Percentiles rank a stretch among this genome's conserved stretches.
Evolutionary conservation across 495 filamentous ascomycete genomes (phyloP).

Genomic region (Oidiodendron maius): DNA sequence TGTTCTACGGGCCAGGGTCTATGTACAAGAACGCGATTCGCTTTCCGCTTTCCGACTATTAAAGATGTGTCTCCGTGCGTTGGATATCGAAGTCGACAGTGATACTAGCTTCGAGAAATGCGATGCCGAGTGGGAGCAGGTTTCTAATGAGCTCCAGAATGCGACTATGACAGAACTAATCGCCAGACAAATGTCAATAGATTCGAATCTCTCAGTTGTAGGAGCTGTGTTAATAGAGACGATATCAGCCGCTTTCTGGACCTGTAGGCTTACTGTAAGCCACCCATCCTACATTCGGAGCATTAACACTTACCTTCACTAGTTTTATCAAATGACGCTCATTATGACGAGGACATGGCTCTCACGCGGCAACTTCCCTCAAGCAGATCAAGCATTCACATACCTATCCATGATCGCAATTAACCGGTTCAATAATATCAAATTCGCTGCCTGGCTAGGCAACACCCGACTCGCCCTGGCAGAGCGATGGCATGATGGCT

Average conservation of each 20-base stretch:
- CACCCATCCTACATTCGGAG: too few relatives aligned
- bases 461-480: conserved; percentile 60
- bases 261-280: conserved; percentile 47
- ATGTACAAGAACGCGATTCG: conserved; percentile 65
- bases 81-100: conserved; percentile 59
- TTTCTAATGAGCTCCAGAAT: conserved; percentile 53
- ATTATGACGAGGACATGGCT: conserved; percentile 67
- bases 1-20: conserved; percentile 72
- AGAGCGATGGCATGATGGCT: conserved; percentile 59
- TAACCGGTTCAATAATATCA: conserved; percentile 64
- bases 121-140: conserved; percentile 59
- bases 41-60: conserved; percentile 60
- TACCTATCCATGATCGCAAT: conserved; percentile 70
- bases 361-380: conserved; percentile 57
- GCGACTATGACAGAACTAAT: conserved; percentile 23
- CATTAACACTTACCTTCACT: background rate
- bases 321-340: conserved; percentile 69
- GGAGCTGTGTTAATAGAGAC: conserved; percentile 74
- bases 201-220: conserved; percentile 56
- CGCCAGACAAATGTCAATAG: conserved; percentile 17
- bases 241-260: conserved; percentile 78
- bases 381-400: conserved; percentile 70
- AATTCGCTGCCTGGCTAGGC: conserved; percentile 61
- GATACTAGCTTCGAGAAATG: conserved; percentile 67
- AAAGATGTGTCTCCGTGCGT: conserved; percentile 57